Conservation (phyloP, 176 grass and related monocot genomes). For the Metroxylon sagu region DNA sequence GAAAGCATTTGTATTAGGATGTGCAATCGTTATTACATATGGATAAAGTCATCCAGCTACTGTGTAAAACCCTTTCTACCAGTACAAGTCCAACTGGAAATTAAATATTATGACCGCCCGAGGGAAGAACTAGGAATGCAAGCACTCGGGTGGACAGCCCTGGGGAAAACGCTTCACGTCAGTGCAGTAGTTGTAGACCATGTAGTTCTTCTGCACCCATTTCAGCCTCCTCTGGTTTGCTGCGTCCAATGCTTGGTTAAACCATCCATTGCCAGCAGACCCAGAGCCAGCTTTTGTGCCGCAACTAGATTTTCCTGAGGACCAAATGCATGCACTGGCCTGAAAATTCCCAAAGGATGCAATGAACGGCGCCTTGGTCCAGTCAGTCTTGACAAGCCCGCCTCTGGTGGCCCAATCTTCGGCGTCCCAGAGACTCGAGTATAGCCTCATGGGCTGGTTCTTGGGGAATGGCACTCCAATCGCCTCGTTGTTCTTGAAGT, state of each 20-base stretch:
- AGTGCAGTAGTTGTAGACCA: constrained; percentile 80
- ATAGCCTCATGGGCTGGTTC: constrained; percentile 59
- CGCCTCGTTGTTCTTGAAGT: constrained; percentile 67
- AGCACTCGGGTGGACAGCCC: constrained; percentile 59
- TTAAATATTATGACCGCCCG: too few species aligned
- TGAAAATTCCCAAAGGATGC: constrained; percentile 46
- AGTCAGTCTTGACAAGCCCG: constrained; percentile 61
- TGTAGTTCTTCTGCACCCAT: constrained; percentile 63
- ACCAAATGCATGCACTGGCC: constrained; percentile 35
- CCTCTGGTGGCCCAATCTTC: constrained; percentile 79
- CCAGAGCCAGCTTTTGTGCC: not conserved
- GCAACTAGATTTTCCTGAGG: constrained; percentile 15
- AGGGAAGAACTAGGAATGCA: too few species aligned
- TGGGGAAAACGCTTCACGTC: constrained; percentile 58
- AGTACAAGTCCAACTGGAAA: too few species aligned
- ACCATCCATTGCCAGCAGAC: too few species aligned
- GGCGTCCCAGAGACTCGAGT: constrained; percentile 70
- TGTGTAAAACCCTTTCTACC: too few species aligned
- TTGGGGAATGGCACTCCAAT: constrained; percentile 52
- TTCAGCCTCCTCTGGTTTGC: constrained; percentile 36
- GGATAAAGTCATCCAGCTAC: too few species aligned
- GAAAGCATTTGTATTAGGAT: too few species aligned
- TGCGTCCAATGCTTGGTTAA: constrained; percentile 43
- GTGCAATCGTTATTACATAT: too few species aligned
- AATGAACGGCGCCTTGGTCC: constrained; percentile 49